These are phyloP conservation scores for Penicillium sp. DNA, from an alignment of 2,329 filamentous ascomycete species.

Conservation along the genomic window DNA sequence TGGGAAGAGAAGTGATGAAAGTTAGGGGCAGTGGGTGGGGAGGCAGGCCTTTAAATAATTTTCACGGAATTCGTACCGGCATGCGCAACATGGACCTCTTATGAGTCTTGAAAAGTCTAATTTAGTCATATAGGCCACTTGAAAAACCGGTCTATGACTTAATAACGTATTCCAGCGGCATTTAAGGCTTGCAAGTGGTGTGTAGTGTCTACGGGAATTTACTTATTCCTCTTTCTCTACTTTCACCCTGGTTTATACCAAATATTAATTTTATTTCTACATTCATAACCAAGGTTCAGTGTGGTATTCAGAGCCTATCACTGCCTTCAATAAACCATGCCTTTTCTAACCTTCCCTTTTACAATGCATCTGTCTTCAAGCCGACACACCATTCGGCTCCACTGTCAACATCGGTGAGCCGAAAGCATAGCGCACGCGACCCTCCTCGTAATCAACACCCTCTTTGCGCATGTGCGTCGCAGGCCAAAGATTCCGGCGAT, in stretches of 20 bases:
- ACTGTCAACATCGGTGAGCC: conserved; percentile 43
- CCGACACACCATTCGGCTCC: conserved; percentile 14
- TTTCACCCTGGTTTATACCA: no score
- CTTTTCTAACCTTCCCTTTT: not conserved
- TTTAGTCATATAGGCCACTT: not conserved
- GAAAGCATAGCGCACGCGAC: conserved; percentile 36
- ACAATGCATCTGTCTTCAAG: not conserved
- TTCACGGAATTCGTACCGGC: not conserved
- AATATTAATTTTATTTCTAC: not conserved
- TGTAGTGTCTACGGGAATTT: no score
- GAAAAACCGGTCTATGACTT: not conserved
- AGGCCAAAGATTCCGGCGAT: conserved; percentile 43
- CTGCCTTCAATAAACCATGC: not conserved
- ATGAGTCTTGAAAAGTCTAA: not conserved
- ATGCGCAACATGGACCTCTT: not conserved
- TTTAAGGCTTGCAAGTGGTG: no score
- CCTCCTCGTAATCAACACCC: conserved; percentile 37
- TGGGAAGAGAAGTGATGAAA: not conserved
- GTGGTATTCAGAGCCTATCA: not conserved
- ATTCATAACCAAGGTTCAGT: not conserved
- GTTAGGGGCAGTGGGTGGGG: not conserved
- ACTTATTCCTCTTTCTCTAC: no score
- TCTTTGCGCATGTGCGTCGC: conserved; percentile 41
- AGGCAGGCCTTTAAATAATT: conserved; percentile 1
- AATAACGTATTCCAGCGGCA: not conserved